Evolutionary conservation across 768 basidiomycete genomes (phyloP).

Genomic region (button mushroom (Agaricus bisporus)): DNA sequence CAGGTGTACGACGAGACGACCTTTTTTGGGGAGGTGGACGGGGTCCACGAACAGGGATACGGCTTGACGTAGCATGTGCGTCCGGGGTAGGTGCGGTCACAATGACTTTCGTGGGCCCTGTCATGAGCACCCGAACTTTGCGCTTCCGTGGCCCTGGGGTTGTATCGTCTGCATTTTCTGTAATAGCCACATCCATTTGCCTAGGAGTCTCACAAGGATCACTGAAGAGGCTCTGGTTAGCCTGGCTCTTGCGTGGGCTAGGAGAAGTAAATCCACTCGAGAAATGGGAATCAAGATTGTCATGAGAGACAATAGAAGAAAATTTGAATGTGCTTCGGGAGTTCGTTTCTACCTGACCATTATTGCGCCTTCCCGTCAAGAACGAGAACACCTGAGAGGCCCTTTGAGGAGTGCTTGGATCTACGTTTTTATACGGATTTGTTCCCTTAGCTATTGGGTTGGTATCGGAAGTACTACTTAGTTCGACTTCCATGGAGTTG

Average conservation of each 20-base stretch:
- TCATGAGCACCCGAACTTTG: constrained; percentile 37
- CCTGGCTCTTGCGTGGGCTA: background rate
- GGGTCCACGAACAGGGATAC: constrained; percentile 36
- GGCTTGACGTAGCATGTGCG: constrained; percentile 25
- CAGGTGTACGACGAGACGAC: constrained; percentile 19
- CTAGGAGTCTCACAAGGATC: background rate
- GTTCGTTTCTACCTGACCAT: constrained; percentile 31
- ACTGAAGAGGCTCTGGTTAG: background rate
- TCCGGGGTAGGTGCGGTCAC: constrained; percentile 50
- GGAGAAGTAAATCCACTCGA: constrained; percentile 6
- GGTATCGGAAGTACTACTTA: constrained; percentile 46
- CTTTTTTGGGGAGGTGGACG: constrained; percentile 28
- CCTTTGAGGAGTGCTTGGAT: constrained; percentile 51
- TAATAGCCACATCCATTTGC: background rate
- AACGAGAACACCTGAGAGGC: constrained; percentile 77
- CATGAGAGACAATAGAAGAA: constrained; percentile 23
- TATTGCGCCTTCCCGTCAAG: constrained; percentile 40
- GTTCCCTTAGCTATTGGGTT: constrained; percentile 9
- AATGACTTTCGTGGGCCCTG: constrained; percentile 44
- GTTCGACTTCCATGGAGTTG: constrained; percentile 73
- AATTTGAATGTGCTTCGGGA: constrained; percentile 35
- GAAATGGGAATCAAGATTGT: constrained; percentile 13
- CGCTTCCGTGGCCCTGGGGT: constrained; percentile 14
- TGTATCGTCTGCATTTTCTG: constrained; percentile 11
- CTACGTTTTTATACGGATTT: constrained; percentile 17